Conservation (phyloP, 2,329 filamentous ascomycete genomes). For the Emericellopsis cladophorae region DNA sequence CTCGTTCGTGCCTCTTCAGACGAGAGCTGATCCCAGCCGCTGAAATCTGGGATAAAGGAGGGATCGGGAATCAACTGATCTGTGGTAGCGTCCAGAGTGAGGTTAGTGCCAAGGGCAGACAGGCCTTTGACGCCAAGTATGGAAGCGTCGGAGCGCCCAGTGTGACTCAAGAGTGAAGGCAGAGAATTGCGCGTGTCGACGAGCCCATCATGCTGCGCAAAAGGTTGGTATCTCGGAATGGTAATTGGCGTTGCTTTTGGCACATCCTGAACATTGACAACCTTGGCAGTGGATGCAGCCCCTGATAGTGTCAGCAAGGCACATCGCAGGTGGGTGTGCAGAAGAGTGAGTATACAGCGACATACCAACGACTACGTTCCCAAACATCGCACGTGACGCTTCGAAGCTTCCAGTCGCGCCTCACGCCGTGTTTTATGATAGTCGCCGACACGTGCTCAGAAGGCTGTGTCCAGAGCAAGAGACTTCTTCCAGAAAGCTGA, state of each 20-base stretch:
- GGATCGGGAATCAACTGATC: slow-evolving; percentile 40
- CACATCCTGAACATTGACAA: slow-evolving; percentile 33
- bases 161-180: slow-evolving; percentile 36
- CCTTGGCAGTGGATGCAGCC: slow-evolving; percentile 6
- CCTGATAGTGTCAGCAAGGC: not conserved
- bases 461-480: no score
- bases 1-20: slow-evolving; percentile 33
- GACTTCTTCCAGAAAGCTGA: no score
- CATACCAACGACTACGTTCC: not conserved
- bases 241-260: slow-evolving; percentile 43
- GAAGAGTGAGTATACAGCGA: not conserved
- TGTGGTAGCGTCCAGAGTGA: slow-evolving; percentile 34
- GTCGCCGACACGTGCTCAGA: no score
- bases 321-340: not conserved
- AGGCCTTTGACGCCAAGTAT: slow-evolving; percentile 31
- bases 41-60: slow-evolving; percentile 38
- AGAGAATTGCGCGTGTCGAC: slow-evolving; percentile 23
- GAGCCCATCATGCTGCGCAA: slow-evolving; percentile 15
- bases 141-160: slow-evolving; percentile 31
- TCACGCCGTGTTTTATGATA: no score
- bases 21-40: slow-evolving; percentile 34
- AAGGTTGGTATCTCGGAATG: slow-evolving; percentile 33
- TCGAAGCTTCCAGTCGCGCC: no score
- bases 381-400: no score
- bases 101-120: slow-evolving; percentile 42